phyloP scores from a whole-genome alignment of 2,329 filamentous ascomycete species.

The Juglanconis juglandina region DNA sequence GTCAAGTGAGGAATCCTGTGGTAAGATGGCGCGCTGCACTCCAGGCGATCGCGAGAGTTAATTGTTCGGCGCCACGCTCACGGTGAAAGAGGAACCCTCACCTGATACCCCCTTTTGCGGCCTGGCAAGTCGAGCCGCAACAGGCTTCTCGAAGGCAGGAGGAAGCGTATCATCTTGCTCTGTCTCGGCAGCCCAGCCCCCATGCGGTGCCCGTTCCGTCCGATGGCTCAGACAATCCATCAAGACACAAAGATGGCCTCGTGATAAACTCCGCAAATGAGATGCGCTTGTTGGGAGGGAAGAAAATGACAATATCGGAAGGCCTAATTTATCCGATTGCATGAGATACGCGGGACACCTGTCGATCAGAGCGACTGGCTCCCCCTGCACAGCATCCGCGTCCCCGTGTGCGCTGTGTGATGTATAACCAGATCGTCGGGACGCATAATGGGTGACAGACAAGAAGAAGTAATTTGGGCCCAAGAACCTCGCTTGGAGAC shows the following conservation, averaged over 20 bases:
- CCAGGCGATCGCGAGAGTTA: not conserved
- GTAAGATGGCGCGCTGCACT: constrained; percentile 1
- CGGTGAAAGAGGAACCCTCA: not conserved
- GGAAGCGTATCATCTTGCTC: not conserved
- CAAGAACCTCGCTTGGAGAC: not conserved
- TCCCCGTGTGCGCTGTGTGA: constrained; percentile 8
- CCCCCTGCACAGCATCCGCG: constrained; percentile 7
- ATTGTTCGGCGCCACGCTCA: not conserved
- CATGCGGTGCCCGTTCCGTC: not conserved
- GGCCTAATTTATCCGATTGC: not conserved
- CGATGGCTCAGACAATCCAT: not conserved
- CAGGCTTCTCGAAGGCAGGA: not conserved
- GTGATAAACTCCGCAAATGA: not conserved
- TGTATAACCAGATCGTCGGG: constrained; percentile 18
- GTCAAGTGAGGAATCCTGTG: constrained; percentile 14
- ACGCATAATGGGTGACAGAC: not conserved
- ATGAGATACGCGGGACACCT: not conserved
- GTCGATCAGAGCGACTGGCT: not conserved
- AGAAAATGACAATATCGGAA: constrained; percentile 3
- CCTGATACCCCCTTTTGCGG: not conserved
- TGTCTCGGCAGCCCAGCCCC: constrained; percentile 7
- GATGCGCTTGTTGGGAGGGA: not conserved
- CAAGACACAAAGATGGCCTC: not conserved
- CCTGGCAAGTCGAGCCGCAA: constrained; percentile 12
- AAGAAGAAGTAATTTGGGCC: not conserved